These are phyloP conservation scores for Epithele typhae DNA, from an alignment of 768 basidiomycete species.

Conservation along the genomic window DNA sequence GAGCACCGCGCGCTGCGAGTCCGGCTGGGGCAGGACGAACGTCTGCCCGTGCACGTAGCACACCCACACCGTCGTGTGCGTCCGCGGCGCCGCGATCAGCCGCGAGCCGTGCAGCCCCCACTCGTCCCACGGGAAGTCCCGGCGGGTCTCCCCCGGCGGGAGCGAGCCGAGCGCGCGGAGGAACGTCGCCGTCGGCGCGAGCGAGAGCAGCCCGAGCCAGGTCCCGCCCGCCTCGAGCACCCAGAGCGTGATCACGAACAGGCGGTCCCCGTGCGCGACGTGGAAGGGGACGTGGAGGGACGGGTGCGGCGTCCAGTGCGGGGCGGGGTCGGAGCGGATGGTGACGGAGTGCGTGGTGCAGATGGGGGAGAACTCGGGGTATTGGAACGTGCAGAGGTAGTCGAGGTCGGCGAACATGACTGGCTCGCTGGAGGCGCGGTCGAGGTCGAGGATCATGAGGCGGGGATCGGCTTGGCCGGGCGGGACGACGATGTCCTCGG, in stretches of 20 bases:
- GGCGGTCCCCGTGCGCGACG: constrained; percentile 34
- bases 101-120: constrained; percentile 52
- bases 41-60: constrained; percentile 53
- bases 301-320: constrained; percentile 36
- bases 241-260: constrained; percentile 46
- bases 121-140: constrained; percentile 38
- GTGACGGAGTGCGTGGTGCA: constrained; percentile 31
- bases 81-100: constrained; percentile 29
- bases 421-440: constrained; percentile 25
- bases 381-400: constrained; percentile 36
- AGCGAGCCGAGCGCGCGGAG: constrained; percentile 22
- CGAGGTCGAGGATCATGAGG: constrained; percentile 40
- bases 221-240: constrained; percentile 24
- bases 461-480: constrained; percentile 15
- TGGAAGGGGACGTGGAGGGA: constrained; percentile 43
- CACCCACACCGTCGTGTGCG: constrained; percentile 43
- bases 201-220: constrained; percentile 32
- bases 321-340: constrained; percentile 53
- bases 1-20: constrained; percentile 24
- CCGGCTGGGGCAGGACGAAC: constrained; percentile 25
- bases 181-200: constrained; percentile 38
- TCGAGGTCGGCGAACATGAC: constrained; percentile 27
- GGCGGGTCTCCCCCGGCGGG: constrained; percentile 13
- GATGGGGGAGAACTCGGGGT: constrained; percentile 32
- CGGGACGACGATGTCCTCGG: constrained; percentile 19